A percentile compares a stretch with the other conserved stretches of the same genome.
These are phyloP conservation scores for Candida argentea DNA, from an alignment of 805 yeast species.

Conservation along the genomic window DNA sequence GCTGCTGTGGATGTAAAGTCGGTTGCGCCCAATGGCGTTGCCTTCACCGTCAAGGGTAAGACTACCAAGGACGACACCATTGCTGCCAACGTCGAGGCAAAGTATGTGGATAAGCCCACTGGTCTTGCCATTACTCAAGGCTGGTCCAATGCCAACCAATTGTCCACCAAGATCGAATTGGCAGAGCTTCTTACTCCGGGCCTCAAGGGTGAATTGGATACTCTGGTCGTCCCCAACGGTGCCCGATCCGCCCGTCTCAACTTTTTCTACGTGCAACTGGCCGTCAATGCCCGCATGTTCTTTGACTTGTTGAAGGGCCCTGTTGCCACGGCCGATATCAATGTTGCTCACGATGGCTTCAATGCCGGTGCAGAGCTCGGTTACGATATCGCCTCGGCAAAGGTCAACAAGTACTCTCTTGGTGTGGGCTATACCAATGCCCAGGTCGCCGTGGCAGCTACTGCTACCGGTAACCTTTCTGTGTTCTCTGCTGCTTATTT, in stretches of 20 bases:
- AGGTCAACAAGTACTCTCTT: conserved; percentile 87
- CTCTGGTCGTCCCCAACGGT: conserved; percentile 78
- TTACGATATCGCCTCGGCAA: conserved; percentile 88
- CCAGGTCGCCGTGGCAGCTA: conserved; percentile 74
- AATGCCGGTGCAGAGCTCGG: conserved; percentile 96
- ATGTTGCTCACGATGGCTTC: conserved; percentile 93
- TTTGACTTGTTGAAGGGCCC: conserved; percentile 95
- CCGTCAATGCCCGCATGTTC: conserved; percentile 88
- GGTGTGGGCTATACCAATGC: conserved; percentile 90
- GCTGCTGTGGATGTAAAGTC: conserved; percentile 86
- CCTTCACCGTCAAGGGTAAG: conserved; percentile 91
- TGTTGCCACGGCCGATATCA: conserved; percentile 86
- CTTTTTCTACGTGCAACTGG: conserved; percentile 85
- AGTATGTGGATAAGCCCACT: conserved; percentile 83
- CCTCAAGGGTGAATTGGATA: conserved; percentile 83
- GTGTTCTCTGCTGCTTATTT: conserved; percentile 92
- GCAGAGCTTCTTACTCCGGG: conserved; percentile 91
- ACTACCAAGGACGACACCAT: conserved; percentile 70
- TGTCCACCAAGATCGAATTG: conserved; percentile 89
- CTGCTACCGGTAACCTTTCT: conserved; percentile 78
- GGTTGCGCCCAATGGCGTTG: conserved; percentile 91
- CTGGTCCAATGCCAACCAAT: conserved; percentile 89
- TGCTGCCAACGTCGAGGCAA: conserved; percentile 83
- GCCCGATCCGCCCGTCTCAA: conserved; percentile 82
- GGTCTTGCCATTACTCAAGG: conserved; percentile 95